Percentiles rank a stretch among this genome's conserved stretches.
phyloP scores from a whole-genome alignment of 2,329 filamentous ascomycete genomes.

The Arthrocladium fulminans region DNA sequence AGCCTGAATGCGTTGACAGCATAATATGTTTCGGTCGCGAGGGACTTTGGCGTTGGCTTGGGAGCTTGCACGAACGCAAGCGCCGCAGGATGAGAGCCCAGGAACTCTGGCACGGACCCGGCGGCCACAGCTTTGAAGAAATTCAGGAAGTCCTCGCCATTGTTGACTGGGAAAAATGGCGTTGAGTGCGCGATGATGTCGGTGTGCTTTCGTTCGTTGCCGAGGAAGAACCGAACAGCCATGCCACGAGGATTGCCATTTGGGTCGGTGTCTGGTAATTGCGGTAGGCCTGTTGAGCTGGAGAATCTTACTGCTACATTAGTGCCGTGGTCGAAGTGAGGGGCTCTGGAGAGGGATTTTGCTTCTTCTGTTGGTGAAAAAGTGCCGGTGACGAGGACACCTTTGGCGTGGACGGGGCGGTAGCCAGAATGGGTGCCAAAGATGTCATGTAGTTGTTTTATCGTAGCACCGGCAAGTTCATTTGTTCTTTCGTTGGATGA shows the following conservation, averaged over 20 bases:
- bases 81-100: constrained; percentile 41
- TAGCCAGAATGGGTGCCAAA: constrained; percentile 35
- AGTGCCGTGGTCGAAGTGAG: constrained; percentile 41
- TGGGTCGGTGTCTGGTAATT: constrained; percentile 41
- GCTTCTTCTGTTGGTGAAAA: constrained; percentile 44
- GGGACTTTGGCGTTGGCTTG: constrained; percentile 44
- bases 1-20: constrained; percentile 29
- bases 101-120: constrained; percentile 30
- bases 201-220: constrained; percentile 39
- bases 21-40: constrained; percentile 41
- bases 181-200: constrained; percentile 49
- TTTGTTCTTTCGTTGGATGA: constrained; percentile 33
- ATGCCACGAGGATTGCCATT: constrained; percentile 43
- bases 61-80: constrained; percentile 40
- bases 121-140: constrained; percentile 38
- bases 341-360: constrained; percentile 37
- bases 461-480: constrained; percentile 30
- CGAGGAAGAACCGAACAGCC: constrained; percentile 42
- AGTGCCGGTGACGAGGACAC: constrained; percentile 43
- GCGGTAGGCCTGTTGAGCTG: constrained; percentile 43
- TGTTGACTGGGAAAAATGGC: constrained; percentile 44
- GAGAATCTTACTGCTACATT: constrained; percentile 45
- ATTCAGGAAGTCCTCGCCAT: constrained; percentile 45
- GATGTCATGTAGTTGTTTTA: constrained; percentile 31
- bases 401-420: constrained; percentile 48